These are phyloP conservation scores for Trametes coccinea DNA, from an alignment of 768 basidiomycete genomes.

Conservation along the genomic window DNA sequence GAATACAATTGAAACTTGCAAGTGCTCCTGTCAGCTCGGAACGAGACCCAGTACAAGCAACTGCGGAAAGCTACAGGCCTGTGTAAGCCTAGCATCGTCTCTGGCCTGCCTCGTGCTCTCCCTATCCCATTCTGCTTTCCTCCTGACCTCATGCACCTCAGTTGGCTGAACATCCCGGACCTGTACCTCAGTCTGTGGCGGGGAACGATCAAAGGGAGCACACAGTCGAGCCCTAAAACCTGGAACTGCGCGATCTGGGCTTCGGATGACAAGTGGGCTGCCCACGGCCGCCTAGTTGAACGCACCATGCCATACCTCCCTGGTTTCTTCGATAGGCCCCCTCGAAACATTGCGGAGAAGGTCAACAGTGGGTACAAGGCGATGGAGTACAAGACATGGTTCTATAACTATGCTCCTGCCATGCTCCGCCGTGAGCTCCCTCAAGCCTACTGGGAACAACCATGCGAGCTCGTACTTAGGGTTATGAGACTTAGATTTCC, in stretches of 20 bases:
- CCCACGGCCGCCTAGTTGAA: constrained; percentile 28
- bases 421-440: constrained; percentile 31
- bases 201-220: constrained; percentile 23
- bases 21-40: constrained; percentile 47
- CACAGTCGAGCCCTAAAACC: constrained; percentile 20
- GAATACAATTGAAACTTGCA: background rate
- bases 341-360: constrained; percentile 43
- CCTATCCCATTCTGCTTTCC: constrained; percentile 28
- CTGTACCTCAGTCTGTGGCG: constrained; percentile 38
- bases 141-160: constrained; percentile 43
- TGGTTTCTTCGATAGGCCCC: constrained; percentile 41
- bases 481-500: no score
- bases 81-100: constrained; percentile 37
- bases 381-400: constrained; percentile 24
- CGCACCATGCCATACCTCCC: constrained; percentile 37
- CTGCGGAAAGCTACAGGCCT: constrained; percentile 39
- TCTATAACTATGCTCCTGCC: constrained; percentile 28
- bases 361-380: constrained; percentile 36
- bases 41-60: background rate
- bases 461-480: constrained; percentile 31
- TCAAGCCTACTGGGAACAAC: constrained; percentile 25
- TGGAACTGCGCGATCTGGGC: constrained; percentile 36
- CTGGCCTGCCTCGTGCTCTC: constrained; percentile 25
- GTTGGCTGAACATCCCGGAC: constrained; percentile 38
- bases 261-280: background rate